Evolutionary conservation across 164 flowering plant genomes (phyloP).

Genomic region (Nymphaea colorata): DNA sequence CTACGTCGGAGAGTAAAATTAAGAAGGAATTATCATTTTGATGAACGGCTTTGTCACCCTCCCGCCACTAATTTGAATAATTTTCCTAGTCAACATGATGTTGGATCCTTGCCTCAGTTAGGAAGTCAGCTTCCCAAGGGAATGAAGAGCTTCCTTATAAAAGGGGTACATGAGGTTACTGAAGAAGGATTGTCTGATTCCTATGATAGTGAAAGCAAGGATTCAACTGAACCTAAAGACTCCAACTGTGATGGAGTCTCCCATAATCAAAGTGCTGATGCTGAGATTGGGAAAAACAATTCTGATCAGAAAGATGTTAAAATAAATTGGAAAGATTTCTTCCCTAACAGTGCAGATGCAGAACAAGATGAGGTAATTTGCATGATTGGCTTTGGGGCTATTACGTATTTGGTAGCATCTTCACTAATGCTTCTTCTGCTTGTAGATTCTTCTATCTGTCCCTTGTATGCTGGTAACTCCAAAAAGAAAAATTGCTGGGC

Average conservation of each 20-base stretch:
- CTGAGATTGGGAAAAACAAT: constrained; percentile 30
- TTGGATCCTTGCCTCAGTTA: constrained; percentile 38
- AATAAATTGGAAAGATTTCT: constrained; percentile 46
- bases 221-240: constrained; percentile 16
- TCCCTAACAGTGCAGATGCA: constrained; percentile 32
- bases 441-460: constrained; percentile 70
- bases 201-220: constrained; percentile 26
- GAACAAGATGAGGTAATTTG: constrained; percentile 68
- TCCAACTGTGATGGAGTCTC: constrained; percentile 21
- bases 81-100: constrained; percentile 20
- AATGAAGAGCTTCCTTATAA: constrained; percentile 72
- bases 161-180: constrained; percentile 69
- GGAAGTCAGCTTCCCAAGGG: constrained; percentile 66
- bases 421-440: constrained; percentile 4
- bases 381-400: neutral
- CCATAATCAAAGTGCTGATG: constrained; percentile 1
- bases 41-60: constrained; percentile 71
- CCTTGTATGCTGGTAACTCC: constrained; percentile 86
- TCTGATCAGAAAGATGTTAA: constrained; percentile 30
- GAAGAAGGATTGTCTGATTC: constrained; percentile 57
- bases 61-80: constrained; percentile 21
- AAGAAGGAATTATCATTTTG: constrained; percentile 83
- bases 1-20: constrained; percentile 91
- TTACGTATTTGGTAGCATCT: neutral
- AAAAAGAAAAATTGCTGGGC: constrained; percentile 86